Evolutionary conservation across 2,329 filamentous ascomycete genomes (phyloP).

Genomic region (Ophiostoma sp.): DNA sequence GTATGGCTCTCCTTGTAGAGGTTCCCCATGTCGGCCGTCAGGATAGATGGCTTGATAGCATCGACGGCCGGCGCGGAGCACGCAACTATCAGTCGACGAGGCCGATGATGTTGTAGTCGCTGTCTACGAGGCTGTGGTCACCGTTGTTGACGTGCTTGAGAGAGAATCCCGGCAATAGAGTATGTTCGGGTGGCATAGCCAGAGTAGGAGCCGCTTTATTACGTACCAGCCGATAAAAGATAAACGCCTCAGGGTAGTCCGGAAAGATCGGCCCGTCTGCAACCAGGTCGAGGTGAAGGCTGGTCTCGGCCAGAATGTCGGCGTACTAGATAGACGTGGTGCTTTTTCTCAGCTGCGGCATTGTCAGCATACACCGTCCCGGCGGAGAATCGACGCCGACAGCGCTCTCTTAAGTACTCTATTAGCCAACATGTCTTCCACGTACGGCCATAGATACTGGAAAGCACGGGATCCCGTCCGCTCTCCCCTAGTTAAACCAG

Average conservation of each 20-base stretch:
- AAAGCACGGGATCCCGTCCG: no score
- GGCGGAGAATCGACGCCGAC: no score
- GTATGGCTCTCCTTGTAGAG: no score
- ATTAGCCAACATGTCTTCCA: no score
- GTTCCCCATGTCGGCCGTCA: no score
- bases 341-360: conserved; percentile 13
- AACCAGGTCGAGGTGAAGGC: neutral
- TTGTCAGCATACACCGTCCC: neutral
- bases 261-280: neutral
- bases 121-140: conserved; percentile 19
- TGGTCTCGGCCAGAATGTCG: conserved; percentile 8
- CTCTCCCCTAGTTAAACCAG: no score
- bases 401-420: no score
- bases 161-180: neutral
- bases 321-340: conserved; percentile 20
- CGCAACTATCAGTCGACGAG: conserved; percentile 18
- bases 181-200: neutral
- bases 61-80: neutral
- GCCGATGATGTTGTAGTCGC: conserved; percentile 14
- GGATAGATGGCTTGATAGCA: no score
- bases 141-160: conserved; percentile 20
- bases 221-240: neutral
- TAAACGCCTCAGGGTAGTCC: conserved; percentile 14
- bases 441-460: no score
- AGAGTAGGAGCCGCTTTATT: neutral